Evolutionary conservation across 2,329 filamentous ascomycete genomes (phyloP), one percentile per base, ranked within the genome.

Genomic region (Beauveria pseudobassiana): DNA sequence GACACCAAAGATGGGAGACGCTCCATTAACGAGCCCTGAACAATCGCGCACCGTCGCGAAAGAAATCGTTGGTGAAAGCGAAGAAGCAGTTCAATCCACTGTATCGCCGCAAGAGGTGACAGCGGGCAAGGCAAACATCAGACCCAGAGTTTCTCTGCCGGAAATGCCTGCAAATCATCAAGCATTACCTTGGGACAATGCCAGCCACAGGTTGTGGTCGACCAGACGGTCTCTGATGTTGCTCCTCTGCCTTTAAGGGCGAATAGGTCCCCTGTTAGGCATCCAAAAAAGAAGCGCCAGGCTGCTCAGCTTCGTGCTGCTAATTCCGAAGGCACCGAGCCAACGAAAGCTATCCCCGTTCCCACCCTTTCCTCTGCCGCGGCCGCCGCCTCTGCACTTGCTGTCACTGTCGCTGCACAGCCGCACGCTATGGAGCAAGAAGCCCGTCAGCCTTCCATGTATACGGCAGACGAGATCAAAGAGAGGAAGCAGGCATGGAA

Each of bases 391-490:
- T 30, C 24, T 8, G 16, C 45, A 14, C 30, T 18, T 22, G 43
- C 22, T 22, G 20, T 43, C 8, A 38, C 30, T 22, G 42, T 14
- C 16, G 2, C 45, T 6, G 22, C 45, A 5, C 18, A 40, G 38
- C 54, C 42, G 24, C 38, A 6, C 9, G 20, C 20, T 20, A 42
- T 49, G 5, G 16, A 38, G 20, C 46, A 55, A 16, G 42, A 54
- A 30, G 16, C 5, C 2, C 45, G 12, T 12, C 59, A 26, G 26
- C 43, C 64, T 20, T 68, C 69, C 45, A 53, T 62, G 5, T 73
- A 73, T 43, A 72, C 73, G 14, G 66, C 69, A 50, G 64, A 70
- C 53, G 64, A 75, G 61, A 71, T 73, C 40, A 68, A 69, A 64
- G 66, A 65, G 45, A 69, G 73, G 61, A 69, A 65, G 63, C 65